Evolutionary conservation across 2,329 filamentous ascomycete species (phyloP).

Genomic region (Massarina eburnea): DNA sequence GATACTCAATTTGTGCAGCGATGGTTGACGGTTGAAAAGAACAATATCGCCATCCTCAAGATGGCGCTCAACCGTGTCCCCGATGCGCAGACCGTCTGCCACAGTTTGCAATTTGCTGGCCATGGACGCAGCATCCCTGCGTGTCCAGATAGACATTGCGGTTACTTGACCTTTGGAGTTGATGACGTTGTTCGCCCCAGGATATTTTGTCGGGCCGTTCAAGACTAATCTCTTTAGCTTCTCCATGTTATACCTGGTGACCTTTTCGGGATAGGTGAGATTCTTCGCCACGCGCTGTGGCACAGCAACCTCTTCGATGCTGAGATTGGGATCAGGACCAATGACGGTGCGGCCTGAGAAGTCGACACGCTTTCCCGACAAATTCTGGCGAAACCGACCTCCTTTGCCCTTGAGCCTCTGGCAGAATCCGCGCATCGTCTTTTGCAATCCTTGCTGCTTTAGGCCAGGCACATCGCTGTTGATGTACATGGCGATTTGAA

Average conservation of each 20-base stretch:
- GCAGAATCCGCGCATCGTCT: conserved; percentile 89
- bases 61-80: conserved; percentile 91
- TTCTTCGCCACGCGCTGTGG: conserved; percentile 92
- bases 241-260: conserved; percentile 80
- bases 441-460: conserved; percentile 83
- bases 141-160: conserved; percentile 61
- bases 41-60: conserved; percentile 94
- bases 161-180: conserved; percentile 72
- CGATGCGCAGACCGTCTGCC: conserved; percentile 59
- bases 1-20: conserved; percentile 97
- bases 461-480: conserved; percentile 94
- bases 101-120: conserved; percentile 49
- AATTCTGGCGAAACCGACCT: conserved; percentile 92
- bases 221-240: conserved; percentile 74
- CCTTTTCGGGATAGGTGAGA: conserved; percentile 90
- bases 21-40: conserved; percentile 96
- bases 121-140: not conserved
- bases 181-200: conserved; percentile 83
- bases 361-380: conserved; percentile 97
- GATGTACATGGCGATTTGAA: conserved; percentile 96
- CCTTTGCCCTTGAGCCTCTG: conserved; percentile 97
- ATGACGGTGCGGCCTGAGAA: conserved; percentile 98
- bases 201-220: conserved; percentile 78
- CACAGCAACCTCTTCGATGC: conserved; percentile 91
- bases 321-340: conserved; percentile 91